Evolutionary conservation across 2,329 filamentous ascomycete species (phyloP).

Genomic region (Pseudonectria foliicola): DNA sequence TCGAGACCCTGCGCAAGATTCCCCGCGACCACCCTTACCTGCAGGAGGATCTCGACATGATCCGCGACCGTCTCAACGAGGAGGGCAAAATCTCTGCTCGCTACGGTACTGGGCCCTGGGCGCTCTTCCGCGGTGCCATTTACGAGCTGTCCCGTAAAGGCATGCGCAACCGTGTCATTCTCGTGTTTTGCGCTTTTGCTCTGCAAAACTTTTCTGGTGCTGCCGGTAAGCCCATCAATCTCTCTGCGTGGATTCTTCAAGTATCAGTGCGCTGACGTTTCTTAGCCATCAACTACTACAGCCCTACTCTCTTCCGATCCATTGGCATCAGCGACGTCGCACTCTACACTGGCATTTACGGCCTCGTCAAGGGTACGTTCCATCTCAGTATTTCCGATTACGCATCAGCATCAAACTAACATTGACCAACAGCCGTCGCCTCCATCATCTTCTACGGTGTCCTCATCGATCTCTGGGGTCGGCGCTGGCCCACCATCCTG

Average conservation of each 20-base stretch:
- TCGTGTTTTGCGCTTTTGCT: conserved; percentile 32
- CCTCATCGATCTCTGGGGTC: conserved; percentile 34
- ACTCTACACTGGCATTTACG: conserved; percentile 46
- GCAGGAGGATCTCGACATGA: conserved; percentile 41
- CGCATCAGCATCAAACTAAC: conserved; percentile 5
- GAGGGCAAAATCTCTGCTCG: conserved; percentile 25
- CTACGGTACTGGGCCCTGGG: conserved; percentile 27
- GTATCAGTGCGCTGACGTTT: conserved; percentile 2
- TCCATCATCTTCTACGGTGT: conserved; percentile 35
- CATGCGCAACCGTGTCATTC: conserved; percentile 33
- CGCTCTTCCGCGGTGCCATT: conserved; percentile 28
- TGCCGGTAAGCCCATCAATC: conserved; percentile 25
- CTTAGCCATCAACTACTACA: conserved; percentile 36
- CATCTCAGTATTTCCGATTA: no score
- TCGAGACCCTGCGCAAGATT: conserved; percentile 37
- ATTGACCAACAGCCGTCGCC: conserved; percentile 23
- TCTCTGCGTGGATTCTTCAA: rapidly evolving
- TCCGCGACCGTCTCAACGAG: conserved; percentile 29
- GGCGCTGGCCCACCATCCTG: conserved; percentile 36
- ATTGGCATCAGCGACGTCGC: conserved; percentile 38
- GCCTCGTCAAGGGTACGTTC: conserved; percentile 32
- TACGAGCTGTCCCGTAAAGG: conserved; percentile 30
- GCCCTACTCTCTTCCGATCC: conserved; percentile 33
- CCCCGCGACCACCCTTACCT: conserved; percentile 35
- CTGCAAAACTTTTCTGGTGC: conserved; percentile 36